Conservation (phyloP, 371 early-diverging fungal species). For the Syncephalastrum monosporum region DNA sequence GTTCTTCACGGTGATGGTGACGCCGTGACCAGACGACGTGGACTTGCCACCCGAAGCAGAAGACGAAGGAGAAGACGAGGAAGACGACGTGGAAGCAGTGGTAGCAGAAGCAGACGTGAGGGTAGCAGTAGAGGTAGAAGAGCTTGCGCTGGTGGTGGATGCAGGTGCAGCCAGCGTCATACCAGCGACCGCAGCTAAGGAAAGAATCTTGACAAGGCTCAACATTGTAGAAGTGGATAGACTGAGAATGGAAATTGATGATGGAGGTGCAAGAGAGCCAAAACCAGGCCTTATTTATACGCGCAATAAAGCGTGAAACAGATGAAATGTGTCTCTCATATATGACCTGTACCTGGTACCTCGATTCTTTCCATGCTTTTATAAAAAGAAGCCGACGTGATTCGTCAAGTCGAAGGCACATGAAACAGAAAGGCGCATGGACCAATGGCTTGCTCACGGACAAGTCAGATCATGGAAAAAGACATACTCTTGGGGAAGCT, state of each 20-base stretch:
- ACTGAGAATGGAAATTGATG: not conserved
- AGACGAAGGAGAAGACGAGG: not conserved
- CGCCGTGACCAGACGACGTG: constrained; percentile 5
- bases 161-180: constrained; percentile 16
- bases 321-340: too few species aligned
- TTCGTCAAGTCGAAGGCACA: too few species aligned
- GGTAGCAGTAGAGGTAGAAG: not conserved
- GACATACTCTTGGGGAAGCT: too few species aligned
- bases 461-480: too few species aligned
- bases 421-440: too few species aligned
- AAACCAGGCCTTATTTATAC: too few species aligned
- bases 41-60: not conserved
- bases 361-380: too few species aligned
- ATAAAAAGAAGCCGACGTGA: too few species aligned
- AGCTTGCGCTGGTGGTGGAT: not conserved
- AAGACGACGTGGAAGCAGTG: not conserved
- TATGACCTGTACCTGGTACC: too few species aligned
- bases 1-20: constrained; percentile 41
- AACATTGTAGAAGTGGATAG: constrained; percentile 7
- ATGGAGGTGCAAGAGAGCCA: too few species aligned
- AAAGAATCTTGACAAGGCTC: constrained; percentile 17
- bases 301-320: too few species aligned
- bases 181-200: constrained; percentile 16
- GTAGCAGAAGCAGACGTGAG: constrained; percentile 3
- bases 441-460: too few species aligned